phyloP scores from a whole-genome alignment of 176 grass and related monocot species.

The Poa annua region DNA sequence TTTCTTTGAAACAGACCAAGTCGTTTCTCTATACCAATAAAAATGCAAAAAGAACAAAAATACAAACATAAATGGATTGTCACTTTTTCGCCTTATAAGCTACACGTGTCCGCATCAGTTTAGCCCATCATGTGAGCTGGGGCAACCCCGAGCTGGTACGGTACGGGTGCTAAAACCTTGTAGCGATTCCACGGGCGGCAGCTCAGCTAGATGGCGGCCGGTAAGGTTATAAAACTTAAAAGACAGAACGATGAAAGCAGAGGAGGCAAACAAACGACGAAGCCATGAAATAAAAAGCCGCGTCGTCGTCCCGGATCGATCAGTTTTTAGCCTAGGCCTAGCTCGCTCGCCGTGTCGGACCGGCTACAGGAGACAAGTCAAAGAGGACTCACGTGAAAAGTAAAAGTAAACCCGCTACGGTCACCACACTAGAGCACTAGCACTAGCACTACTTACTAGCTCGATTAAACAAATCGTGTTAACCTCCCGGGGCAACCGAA shows the following conservation, averaged over 20 bases:
- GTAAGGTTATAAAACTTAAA: no score
- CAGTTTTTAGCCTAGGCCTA: no score
- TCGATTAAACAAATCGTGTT: not conserved
- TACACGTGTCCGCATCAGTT: no score
- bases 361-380: conserved; percentile 31
- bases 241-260: not conserved
- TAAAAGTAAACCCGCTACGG: not conserved
- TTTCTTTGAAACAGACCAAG: no score
- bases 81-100: no score
- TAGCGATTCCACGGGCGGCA: not conserved
- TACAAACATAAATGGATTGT: no score
- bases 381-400: not conserved
- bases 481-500: not conserved
- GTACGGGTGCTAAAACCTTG: not conserved
- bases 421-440: not conserved
- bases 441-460: not conserved
- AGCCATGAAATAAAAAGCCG: no score
- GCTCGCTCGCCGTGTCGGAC: conserved; percentile 9
- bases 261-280: not conserved
- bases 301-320: not conserved
- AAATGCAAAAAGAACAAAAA: no score
- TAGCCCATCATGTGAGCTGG: no score
- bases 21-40: no score
- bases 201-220: not conserved
- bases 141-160: no score